A percentile compares a stretch with the other conserved stretches of the same genome.
Conservation (phyloP, 2,329 filamentous ascomycete genomes). For the Acephala macrosclerotiorum region DNA sequence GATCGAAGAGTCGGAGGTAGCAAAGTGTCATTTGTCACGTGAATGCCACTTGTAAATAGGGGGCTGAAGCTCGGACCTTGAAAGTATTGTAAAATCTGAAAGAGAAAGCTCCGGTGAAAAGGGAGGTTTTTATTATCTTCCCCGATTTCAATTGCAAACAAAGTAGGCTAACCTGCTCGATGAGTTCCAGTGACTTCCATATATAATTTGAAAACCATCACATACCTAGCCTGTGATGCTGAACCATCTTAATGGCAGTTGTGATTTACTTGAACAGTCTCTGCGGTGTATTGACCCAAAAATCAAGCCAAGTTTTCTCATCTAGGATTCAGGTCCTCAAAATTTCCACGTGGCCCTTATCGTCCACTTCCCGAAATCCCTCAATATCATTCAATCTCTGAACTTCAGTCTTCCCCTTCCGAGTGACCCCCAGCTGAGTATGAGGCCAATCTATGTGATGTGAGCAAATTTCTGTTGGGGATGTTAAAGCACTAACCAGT, state of each 20-base stretch:
- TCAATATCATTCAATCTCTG: constrained; percentile 9
- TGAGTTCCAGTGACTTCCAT: not conserved
- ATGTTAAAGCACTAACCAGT: not conserved
- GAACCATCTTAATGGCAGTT: too few species aligned
- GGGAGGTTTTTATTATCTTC: not conserved
- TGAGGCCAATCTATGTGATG: not conserved
- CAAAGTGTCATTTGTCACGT: not conserved
- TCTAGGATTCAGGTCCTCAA: constrained; percentile 3
- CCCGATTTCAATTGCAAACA: not conserved
- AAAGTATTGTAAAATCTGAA: not conserved
- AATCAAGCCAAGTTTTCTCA: constrained; percentile 10
- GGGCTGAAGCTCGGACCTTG: not conserved
- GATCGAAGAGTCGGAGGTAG: not conserved
- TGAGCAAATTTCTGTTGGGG: not conserved
- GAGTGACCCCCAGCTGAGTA: not conserved
- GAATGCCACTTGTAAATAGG: not conserved
- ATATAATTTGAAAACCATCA: too few species aligned
- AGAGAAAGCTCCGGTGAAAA: not conserved
- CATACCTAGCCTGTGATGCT: too few species aligned
- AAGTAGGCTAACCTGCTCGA: not conserved
- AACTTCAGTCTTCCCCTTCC: not conserved
- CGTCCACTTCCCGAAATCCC: constrained; percentile 7
- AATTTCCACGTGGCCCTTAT: not conserved
- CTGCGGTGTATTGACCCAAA: constrained; percentile 1
- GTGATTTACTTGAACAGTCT: not conserved